Evolutionary conservation across 1,139 yeast genomes (phyloP), one percentile per base, ranked within the genome.

Genomic region (Saccharomyces hybrid): DNA sequence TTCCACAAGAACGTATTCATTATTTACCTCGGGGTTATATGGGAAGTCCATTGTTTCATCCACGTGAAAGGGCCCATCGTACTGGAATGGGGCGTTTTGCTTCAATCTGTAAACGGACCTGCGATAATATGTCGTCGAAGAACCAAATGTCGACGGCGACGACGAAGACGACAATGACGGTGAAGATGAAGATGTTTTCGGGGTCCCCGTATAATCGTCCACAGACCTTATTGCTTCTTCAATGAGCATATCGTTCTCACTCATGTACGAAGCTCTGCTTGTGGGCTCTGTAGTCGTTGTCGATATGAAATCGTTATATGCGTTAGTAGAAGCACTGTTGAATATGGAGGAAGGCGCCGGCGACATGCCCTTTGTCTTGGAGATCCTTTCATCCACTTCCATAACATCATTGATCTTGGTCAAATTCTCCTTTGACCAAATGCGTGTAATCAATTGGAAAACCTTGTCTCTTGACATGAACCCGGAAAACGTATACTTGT

Each of bases 381-480:
- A 48, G 23, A 41, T 23, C n/a, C 34, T 28, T 13, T 27, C 27
- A 38, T 13, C 20, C 2, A 38, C 27, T 26, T 41, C 27, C 16
- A 38, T 16, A 28, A 11, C 29, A 13, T n/a, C 38, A 44, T 25
- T 47, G 38, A 41, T 48, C 31, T 16, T 52, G 46, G 25, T 59
- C 58, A 31, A 59, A 56, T 51, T 58, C 55, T 7, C 53, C 61
- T 61, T 55, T 2, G 64, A 73, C 89, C 89, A 83, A 1, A 83
- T 73, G 0, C 81, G 74, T 52, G 75, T 77, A 63, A 91, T 74
- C 59, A 89, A 80, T 52, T 85, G 88, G 60, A 79, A 81, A 0
- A 96, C 87, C 2, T 82, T 71, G 66, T 91, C 97, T 57, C 98
- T 76, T 1, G 95, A 83, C 4, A 89, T 75, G 65, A 93, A 89